A percentile compares a stretch with the other conserved stretches of the same genome.
Evolutionary conservation across 495 filamentous ascomycete species (phyloP).

Genomic region (Venustampulla echinocandica): DNA sequence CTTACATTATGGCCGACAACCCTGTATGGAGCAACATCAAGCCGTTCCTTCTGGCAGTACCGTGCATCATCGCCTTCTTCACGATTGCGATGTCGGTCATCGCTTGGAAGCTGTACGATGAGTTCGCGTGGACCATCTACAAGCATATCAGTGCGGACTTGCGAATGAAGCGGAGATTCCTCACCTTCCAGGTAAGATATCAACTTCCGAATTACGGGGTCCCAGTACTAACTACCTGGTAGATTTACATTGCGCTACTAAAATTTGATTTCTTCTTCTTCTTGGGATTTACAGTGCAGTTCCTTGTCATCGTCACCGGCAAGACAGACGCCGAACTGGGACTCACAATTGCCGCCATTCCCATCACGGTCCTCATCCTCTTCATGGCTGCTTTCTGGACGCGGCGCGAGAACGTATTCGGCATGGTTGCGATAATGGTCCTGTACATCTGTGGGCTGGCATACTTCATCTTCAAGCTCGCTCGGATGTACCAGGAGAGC

Average conservation of each 20-base stretch:
- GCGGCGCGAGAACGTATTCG: slow-evolving; percentile 66
- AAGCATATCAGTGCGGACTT: slow-evolving; percentile 98
- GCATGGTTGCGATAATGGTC: slow-evolving; percentile 70
- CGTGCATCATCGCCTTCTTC: slow-evolving; percentile 69
- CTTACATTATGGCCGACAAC: slow-evolving; percentile 27
- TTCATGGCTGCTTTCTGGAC: slow-evolving; percentile 76
- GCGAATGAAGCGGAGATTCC: slow-evolving; percentile 90
- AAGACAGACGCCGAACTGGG: slow-evolving; percentile 61
- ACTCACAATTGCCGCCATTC: slow-evolving; percentile 81
- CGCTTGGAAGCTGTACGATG: slow-evolving; percentile 92
- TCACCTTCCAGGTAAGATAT: slow-evolving; percentile 77
- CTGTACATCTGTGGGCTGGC: slow-evolving; percentile 84
- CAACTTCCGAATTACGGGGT: slow-evolving; percentile 24
- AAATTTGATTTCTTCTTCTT: slow-evolving; percentile 99
- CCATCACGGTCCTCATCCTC: slow-evolving; percentile 81
- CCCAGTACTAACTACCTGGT: slow-evolving; percentile 27
- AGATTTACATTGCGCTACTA: slow-evolving; percentile 96
- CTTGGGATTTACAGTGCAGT: slow-evolving; percentile 95
- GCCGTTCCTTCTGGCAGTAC: slow-evolving; percentile 78
- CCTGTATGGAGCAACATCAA: slow-evolving; percentile 57
- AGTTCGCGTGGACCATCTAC: slow-evolving; percentile 98
- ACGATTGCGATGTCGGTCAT: slow-evolving; percentile 64
- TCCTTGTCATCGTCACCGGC: slow-evolving; percentile 79
- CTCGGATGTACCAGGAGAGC: slow-evolving; percentile 74
- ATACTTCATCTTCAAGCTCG: slow-evolving; percentile 97